Conservation (phyloP, 164 flowering plant species). For the Echeveria elegans region DNA sequence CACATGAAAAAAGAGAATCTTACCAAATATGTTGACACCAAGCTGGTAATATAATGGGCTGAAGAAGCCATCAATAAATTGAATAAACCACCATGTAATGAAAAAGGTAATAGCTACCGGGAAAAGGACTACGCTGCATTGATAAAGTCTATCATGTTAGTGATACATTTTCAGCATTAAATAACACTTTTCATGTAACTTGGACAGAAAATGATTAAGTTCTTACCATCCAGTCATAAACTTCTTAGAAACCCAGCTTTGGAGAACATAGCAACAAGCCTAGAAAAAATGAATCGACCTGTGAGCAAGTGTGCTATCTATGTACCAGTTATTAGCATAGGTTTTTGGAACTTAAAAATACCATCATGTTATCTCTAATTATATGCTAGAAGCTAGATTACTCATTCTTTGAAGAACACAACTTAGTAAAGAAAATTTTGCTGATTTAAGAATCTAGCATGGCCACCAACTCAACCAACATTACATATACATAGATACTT, state of each 20-base stretch:
- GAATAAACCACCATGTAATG: conserved; percentile 40
- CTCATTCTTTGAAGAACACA: too few species aligned
- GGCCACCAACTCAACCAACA: too few species aligned
- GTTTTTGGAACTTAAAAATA: too few species aligned
- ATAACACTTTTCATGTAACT: not conserved
- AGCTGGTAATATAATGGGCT: conserved; percentile 74
- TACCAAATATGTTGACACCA: conserved; percentile 75
- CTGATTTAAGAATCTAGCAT: too few species aligned
- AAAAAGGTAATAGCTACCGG: conserved; percentile 54
- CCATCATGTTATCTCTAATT: too few species aligned
- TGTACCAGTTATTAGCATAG: too few species aligned
- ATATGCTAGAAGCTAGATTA: too few species aligned
- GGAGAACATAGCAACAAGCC: conserved; percentile 19
- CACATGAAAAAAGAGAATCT: conserved; percentile 5
- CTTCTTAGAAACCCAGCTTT: conserved; percentile 32
- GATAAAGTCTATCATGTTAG: not conserved
- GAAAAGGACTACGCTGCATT: conserved; percentile 49
- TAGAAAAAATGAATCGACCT: not conserved
- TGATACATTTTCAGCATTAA: not conserved
- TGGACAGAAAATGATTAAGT: not conserved
- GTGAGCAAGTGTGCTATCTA: not conserved
- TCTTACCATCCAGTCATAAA: conserved; percentile 34
- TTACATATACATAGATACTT: too few species aligned
- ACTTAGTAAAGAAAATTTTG: too few species aligned
- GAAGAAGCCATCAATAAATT: conserved; percentile 87